phyloP scores from a whole-genome alignment of 2,329 filamentous ascomycete genomes.

The Hypomyces rosellus region DNA sequence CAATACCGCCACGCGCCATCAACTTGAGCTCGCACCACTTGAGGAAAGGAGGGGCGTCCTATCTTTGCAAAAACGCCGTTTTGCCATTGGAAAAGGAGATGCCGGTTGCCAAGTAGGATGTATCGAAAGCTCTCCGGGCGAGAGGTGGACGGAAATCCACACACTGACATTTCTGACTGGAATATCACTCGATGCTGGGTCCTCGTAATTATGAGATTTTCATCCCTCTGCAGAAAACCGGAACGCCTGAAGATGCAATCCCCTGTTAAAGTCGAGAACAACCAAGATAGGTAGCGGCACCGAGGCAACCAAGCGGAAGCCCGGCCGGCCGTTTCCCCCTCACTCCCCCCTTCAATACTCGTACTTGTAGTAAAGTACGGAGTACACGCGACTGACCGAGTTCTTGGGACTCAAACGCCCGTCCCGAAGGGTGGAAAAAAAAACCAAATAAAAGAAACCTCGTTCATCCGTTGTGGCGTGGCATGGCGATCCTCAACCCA shows the following conservation, averaged over 20 bases:
- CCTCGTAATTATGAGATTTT: too few species aligned
- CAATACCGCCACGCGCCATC: neutral
- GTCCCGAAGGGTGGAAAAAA: neutral
- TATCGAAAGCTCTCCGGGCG: neutral
- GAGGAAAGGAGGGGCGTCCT: neutral
- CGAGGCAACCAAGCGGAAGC: too few species aligned
- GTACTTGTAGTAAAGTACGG: too few species aligned
- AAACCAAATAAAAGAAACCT: neutral
- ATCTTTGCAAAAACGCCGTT: neutral
- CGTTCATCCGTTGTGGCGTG: conserved; percentile 10
- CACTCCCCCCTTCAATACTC: neutral
- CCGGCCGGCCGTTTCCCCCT: neutral
- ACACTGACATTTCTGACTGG: too few species aligned
- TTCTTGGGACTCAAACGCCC: neutral
- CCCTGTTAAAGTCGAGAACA: too few species aligned
- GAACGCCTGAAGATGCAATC: too few species aligned
- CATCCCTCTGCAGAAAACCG: too few species aligned
- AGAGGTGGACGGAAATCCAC: neutral
- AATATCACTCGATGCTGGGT: too few species aligned
- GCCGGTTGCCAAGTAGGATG: neutral
- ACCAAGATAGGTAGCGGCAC: too few species aligned
- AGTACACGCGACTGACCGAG: too few species aligned
- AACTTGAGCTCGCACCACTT: neutral
- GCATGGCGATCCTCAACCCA: conserved; percentile 21
- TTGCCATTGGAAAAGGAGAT: neutral